Evolutionary conservation across 2,329 filamentous ascomycete genomes (phyloP), one percentile per base, ranked within the genome.

Genomic region (Ophiostoma quercus): DNA sequence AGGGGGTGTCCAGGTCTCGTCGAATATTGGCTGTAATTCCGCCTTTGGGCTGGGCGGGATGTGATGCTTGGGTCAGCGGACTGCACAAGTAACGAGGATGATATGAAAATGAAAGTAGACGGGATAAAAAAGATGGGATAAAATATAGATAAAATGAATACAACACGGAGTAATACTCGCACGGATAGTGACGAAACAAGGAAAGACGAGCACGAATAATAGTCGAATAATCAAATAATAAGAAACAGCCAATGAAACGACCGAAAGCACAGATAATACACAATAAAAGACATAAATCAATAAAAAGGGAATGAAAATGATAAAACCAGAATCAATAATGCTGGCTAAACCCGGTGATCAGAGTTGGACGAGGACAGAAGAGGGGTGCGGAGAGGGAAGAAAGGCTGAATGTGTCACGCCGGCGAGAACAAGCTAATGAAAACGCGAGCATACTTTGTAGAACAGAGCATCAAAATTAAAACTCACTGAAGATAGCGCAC

Each of bases 21-120:
- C 6, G 65, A 57, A 34, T 65, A 70, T 70, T 70, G 69, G 69
- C 32, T 57, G 6, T 25, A 68, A 60, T 57, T 22, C 32, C 34
- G 57, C 60, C 25, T 39, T 54, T 57, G 11, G 51, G 66, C 67
- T 65, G 66, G 57, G 57, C 57, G 14, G 51, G 57, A 57, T 11
- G n/a, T 16, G 69, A 60, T 66, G 25, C 65, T 57, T 47, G 43
- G 43, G 43, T 41, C 39, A 67, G 65, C 66, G 66, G 37, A 34
- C 32, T 34, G 14, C 57, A 62, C 14, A 32, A 34, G 25, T 11
- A 62, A 62, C 19, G 43, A 19, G 22, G 22, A 34, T 63, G 32
- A 63, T 29, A 29, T 22, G 9, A 22, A 25, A 57, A 25, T 7
- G 1, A 63, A 3, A 63, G 37, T 1, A 41, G 19, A 37, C 7